Evolutionary conservation across 2,329 filamentous ascomycete species (phyloP).

Genomic region (Aspergillus aculeatinus): DNA sequence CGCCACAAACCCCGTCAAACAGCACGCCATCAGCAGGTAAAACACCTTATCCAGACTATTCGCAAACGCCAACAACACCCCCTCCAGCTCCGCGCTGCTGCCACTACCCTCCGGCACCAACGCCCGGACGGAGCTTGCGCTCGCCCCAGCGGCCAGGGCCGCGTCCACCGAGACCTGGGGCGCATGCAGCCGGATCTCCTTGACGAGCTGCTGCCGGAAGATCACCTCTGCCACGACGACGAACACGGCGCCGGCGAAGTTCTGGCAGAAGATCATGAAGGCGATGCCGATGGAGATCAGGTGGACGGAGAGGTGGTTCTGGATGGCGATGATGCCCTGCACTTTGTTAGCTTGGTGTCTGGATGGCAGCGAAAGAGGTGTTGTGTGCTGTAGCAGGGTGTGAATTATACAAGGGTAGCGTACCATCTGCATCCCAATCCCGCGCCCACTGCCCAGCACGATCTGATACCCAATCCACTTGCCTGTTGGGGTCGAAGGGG

Average conservation of each 20-base stretch:
- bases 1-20: too few relatives aligned
- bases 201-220: slow-evolving; percentile 40
- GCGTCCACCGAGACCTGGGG: too few relatives aligned
- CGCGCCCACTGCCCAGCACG: slow-evolving; percentile 36
- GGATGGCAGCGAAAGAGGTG: too few relatives aligned
- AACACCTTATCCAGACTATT: too few relatives aligned
- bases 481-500: slow-evolving; percentile 29
- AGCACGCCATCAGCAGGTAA: too few relatives aligned
- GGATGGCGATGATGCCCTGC: slow-evolving; percentile 35
- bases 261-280: slow-evolving; percentile 38
- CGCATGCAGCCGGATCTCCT: neutral
- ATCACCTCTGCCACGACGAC: slow-evolving; percentile 53
- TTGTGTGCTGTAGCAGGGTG: too few relatives aligned
- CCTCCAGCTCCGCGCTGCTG: too few relatives aligned
- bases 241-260: slow-evolving; percentile 47
- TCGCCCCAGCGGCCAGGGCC: too few relatives aligned
- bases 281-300: slow-evolving; percentile 38
- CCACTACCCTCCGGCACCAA: too few relatives aligned
- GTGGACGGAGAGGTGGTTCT: slow-evolving; percentile 33
- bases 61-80: too few relatives aligned
- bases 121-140: too few relatives aligned
- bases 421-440: slow-evolving; percentile 34
- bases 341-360: neutral
- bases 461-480: slow-evolving; percentile 44
- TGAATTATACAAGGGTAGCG: too few relatives aligned